A percentile compares a stretch with the other conserved stretches of the same genome.
Conservation (phyloP, 2,329 filamentous ascomycete genomes). For the Alternaria sp. region DNA sequence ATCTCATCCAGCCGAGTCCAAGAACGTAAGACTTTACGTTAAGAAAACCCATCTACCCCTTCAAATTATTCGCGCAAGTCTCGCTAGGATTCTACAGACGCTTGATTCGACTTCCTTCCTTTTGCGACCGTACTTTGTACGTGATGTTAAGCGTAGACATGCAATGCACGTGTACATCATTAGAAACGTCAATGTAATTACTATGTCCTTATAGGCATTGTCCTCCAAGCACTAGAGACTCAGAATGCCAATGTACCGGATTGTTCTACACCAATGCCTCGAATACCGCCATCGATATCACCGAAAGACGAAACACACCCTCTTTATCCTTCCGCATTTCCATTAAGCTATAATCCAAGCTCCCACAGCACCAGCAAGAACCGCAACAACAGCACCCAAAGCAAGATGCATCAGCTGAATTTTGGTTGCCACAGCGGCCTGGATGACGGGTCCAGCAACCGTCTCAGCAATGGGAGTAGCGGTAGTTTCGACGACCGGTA, state of each 20-base stretch:
- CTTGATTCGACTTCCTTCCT: not conserved
- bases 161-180: not conserved
- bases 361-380: not conserved
- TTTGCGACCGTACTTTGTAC: not conserved
- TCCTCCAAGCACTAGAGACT: too few species aligned
- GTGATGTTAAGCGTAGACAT: not conserved
- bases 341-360: not conserved
- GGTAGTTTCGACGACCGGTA: not conserved
- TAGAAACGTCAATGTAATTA: not conserved
- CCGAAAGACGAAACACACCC: not conserved
- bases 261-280: too few species aligned
- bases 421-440: not conserved
- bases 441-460: not conserved
- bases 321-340: not conserved
- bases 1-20: not conserved
- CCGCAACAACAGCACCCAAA: not conserved
- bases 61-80: not conserved
- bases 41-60: not conserved
- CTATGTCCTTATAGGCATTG: not conserved
- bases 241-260: too few species aligned
- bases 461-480: not conserved
- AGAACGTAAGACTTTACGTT: conserved; percentile 6
- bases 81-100: not conserved
- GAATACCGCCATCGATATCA: not conserved
- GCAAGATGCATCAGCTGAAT: not conserved